Evolutionary conservation across 768 basidiomycete species (phyloP), one percentile per base, ranked within the genome.

Genomic region (Crassisporium funariophilum): DNA sequence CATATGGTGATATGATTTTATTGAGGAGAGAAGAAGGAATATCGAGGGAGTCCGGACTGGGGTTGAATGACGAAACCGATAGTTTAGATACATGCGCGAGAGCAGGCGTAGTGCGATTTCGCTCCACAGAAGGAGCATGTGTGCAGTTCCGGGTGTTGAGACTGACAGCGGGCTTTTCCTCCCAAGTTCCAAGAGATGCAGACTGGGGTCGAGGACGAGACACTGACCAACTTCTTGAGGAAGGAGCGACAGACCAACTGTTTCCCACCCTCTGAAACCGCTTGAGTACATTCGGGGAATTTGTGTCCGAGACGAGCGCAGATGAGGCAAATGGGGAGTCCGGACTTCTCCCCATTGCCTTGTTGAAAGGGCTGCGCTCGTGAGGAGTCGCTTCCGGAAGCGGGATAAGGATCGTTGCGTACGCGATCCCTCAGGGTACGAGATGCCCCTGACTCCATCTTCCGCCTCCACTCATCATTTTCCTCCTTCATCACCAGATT

Each of bases 1-100:
- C 41, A 44, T 72, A 72, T 1, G 69, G 71, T 2, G 55, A 57
- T 5, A 60, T 16, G 12, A 70, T 59, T 9, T 45, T 51, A 6
- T 56, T 13, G 25, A 58, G 65, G 4, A 66, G 35, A n/a, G n/a
- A n/a, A n/a, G n/a, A 23, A 49, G 44, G n/a, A n/a, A n/a, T n/a
- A n/a, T n/a, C n/a, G n/a, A n/a, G n/a, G n/a, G n/a, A n/a, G n/a
- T n/a, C n/a, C n/a, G n/a, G n/a, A n/a, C n/a, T n/a, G n/a, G n/a
- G n/a, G n/a, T n/a, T n/a, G n/a, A n/a, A n/a, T n/a, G n/a, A n/a
- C n/a, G n/a, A 29, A 54, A 16, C 38, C 29, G 53, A 12, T 19
- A 25, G 12, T 13, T 48, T 3, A 19, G 23, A 25, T 5, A 22
- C 35, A 37, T 20, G 31, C 20, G 21, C 56, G 36, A 11, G 58